Evolutionary conservation across 768 basidiomycete species (phyloP).

Genomic region (Sarcodon sp.): DNA sequence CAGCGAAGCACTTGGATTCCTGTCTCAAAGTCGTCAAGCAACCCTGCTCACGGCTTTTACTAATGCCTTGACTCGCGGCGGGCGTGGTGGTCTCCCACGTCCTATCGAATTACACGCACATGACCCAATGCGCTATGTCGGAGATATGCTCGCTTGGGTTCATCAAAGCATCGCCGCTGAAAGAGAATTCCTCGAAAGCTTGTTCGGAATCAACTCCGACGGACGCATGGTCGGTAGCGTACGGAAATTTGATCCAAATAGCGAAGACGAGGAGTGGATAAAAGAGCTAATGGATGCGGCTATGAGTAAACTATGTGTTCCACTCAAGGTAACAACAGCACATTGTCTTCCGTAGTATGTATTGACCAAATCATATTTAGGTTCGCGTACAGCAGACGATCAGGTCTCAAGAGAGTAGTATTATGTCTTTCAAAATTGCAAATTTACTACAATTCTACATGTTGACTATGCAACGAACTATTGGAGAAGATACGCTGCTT

Average conservation of each 20-base stretch:
- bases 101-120: constrained; percentile 98
- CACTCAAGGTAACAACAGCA: constrained; percentile 55
- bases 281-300: constrained; percentile 69
- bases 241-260: constrained; percentile 32
- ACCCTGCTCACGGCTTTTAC: constrained; percentile 76
- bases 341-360: no score
- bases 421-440: constrained; percentile 84
- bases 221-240: constrained; percentile 68
- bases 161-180: constrained; percentile 95
- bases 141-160: constrained; percentile 98
- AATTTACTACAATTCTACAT: constrained; percentile 94
- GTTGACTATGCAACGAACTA: constrained; percentile 84
- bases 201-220: constrained; percentile 63
- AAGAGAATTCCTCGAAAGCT: constrained; percentile 80
- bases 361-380: constrained; percentile 21
- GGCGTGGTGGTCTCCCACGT: constrained; percentile 71
- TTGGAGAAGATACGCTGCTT: constrained; percentile 73
- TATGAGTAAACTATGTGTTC: constrained; percentile 74
- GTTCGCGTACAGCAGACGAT: constrained; percentile 89
- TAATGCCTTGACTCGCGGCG: constrained; percentile 79
- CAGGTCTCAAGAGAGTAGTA: constrained; percentile 85
- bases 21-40: constrained; percentile 74
- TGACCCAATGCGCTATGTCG: constrained; percentile 91
- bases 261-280: constrained; percentile 70
- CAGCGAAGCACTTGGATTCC: constrained; percentile 63